Conservation (phyloP, 1,284 basidiomycete genomes). For the Ustilago crameri region DNA sequence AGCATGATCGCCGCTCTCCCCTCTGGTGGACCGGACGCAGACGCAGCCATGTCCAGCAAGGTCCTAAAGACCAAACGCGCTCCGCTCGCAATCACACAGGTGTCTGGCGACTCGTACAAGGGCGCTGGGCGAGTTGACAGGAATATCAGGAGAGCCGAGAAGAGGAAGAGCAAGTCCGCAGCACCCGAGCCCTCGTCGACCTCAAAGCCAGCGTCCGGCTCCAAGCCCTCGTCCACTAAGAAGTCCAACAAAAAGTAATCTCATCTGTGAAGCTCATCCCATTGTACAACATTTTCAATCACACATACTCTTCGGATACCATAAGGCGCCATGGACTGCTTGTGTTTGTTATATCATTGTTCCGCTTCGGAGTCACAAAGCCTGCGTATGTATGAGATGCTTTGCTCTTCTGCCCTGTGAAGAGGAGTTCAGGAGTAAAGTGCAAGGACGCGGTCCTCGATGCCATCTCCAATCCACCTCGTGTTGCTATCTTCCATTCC, state of each 20-base stretch:
- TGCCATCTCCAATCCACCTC: conserved; percentile 65
- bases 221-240: too few relatives aligned
- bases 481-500: conserved; percentile 70
- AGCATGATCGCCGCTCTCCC: conserved; percentile 41
- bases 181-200: background rate
- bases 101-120: conserved; percentile 49
- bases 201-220: too few relatives aligned
- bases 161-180: conserved; percentile 28
- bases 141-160: conserved; percentile 43
- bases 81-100: conserved; percentile 33
- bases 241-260: too few relatives aligned
- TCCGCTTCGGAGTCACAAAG: too few relatives aligned
- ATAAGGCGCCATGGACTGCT: too few relatives aligned
- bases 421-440: conserved; percentile 44
- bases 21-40: conserved; percentile 36
- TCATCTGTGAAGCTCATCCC: background rate
- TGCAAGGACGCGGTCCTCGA: conserved; percentile 63
- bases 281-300: background rate
- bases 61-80: conserved; percentile 16
- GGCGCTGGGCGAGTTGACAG: conserved; percentile 47
- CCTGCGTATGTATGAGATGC: too few relatives aligned
- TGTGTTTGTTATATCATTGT: too few relatives aligned
- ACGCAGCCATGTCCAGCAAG: conserved; percentile 21
- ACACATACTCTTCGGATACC: too few relatives aligned
- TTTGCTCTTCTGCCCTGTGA: too few relatives aligned